Base-by-base conservation (phyloP, 495 filamentous ascomycete genomes). In the Neurospora pannonica region DNA sequence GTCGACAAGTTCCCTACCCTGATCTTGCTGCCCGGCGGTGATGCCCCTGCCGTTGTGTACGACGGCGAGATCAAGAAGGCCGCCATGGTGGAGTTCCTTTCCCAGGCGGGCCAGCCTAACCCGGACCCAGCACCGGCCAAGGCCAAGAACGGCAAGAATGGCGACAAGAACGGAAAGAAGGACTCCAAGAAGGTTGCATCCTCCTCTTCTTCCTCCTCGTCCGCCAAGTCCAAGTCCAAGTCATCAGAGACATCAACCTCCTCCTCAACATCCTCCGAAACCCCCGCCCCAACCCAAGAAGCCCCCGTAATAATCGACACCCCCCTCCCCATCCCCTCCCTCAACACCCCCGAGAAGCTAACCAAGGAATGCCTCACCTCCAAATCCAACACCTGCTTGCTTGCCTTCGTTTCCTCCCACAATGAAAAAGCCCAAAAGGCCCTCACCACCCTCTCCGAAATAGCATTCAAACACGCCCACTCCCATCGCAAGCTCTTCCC, bases 61-160 rank as follows among this genome's bases (percentile, higher is more conserved):
- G 86, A 93, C 28, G 95, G 96, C 10, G 92, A 97, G 78, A 85
- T 97, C 79, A 94, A 93, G 83, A 98, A 97, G 83, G 88, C 91
- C 28, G 86, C 89, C 40, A 91, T 99, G 80, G 87, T 94, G 62
- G 86, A 90, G 62, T 99, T 98, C 85, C 86, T 99, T 38, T 91
- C 91, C 67, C 92, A 96, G 80, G 89, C 88, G 40, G 91, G 91
- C 0, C 93, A 95, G 81, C 89, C 90, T 28, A 92, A 95, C 77
- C 86, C 91, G 5, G 88, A 89, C 9, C 85, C 90, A 4, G 80
- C 84, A 3, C 84, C 90, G 70, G 86, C 86, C 62, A 85, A 85
- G 72, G 79, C 5, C 39, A 42, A 42, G 39, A n/a, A n/a, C n/a
- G 39, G 15, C 39, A 42, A 42, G 15, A 15, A 15, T 40, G 39